A percentile compares a stretch with the other conserved stretches of the same genome.
Conservation (phyloP, 1,139 yeast species). For the Blastobotrys petasosporus region DNA sequence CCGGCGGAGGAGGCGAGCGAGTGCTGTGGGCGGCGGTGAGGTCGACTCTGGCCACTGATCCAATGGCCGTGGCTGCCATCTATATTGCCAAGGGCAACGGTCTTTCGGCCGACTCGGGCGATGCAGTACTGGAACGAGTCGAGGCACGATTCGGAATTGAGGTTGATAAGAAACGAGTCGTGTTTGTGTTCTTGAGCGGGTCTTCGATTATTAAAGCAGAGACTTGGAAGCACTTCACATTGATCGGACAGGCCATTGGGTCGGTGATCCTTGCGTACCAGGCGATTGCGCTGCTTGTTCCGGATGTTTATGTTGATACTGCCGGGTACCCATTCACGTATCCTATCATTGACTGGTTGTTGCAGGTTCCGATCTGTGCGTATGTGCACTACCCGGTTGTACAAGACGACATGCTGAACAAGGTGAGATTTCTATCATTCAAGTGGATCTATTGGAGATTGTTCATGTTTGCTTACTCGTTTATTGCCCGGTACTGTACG, state of each 20-base stretch:
- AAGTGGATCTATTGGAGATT: slow-evolving; percentile 73
- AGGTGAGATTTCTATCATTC: slow-evolving; percentile 17
- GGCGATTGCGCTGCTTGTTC: slow-evolving; percentile 62
- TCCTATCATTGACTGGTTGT: slow-evolving; percentile 49
- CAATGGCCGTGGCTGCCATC: slow-evolving; percentile 56
- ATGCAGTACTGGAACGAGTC: slow-evolving; percentile 53
- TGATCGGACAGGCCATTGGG: slow-evolving; percentile 84
- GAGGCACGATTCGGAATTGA: slow-evolving; percentile 59
- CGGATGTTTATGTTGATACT: slow-evolving; percentile 93
- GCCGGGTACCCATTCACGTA: slow-evolving; percentile 90
- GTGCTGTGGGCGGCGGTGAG: slow-evolving; percentile 93
- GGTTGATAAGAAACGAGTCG: slow-evolving; percentile 49
- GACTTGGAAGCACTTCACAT: slow-evolving; percentile 74
- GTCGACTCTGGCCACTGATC: slow-evolving; percentile 52
- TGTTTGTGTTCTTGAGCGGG: slow-evolving; percentile 62
- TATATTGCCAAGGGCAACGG: slow-evolving; percentile 59
- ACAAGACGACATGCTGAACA: slow-evolving; percentile 68
- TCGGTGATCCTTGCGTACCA: slow-evolving; percentile 62
- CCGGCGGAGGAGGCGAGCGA: slow-evolving; percentile 98
- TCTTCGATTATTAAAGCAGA: slow-evolving; percentile 61
- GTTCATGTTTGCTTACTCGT: slow-evolving; percentile 47
- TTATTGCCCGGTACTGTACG: slow-evolving; percentile 65
- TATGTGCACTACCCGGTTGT: slow-evolving; percentile 94
- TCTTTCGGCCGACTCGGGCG: slow-evolving; percentile 37
- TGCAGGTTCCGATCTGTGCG: slow-evolving; percentile 70